Evolutionary conservation across 306 rosid genomes (phyloP).

Genomic region (Dryas drummondii): DNA sequence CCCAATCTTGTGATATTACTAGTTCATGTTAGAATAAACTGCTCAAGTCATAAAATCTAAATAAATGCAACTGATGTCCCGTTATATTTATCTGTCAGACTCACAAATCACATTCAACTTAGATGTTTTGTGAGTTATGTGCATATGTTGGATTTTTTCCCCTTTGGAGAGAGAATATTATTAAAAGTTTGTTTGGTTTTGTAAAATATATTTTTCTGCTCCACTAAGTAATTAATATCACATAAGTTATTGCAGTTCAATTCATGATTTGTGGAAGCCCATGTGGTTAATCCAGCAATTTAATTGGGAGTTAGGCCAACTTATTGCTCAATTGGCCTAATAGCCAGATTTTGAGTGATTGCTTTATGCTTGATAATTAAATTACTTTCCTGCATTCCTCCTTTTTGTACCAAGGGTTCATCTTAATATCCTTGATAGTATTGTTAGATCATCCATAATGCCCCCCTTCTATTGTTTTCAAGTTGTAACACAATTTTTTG

Average conservation of each 20-base stretch:
- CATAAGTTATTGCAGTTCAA: neutral
- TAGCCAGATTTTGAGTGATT: neutral
- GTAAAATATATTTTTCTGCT: neutral
- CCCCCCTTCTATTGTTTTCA: constrained; percentile 14
- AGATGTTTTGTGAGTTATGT: neutral
- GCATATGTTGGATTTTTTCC: neutral
- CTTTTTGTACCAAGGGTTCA: neutral
- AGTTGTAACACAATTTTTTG: constrained; percentile 25
- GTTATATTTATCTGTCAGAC: neutral
- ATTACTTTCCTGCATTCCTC: constrained; percentile 1
- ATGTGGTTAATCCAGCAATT: constrained; percentile 4
- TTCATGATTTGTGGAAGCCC: neutral
- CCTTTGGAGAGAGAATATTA: neutral
- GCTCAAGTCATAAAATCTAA: neutral
- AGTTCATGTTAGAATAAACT: neutral
- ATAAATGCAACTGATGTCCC: neutral
- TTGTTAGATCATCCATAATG: neutral
- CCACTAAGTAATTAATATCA: neutral
- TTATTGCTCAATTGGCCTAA: neutral
- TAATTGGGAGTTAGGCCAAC: neutral
- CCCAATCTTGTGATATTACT: neutral
- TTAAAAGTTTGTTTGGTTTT: neutral
- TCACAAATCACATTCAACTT: neutral
- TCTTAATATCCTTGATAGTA: neutral
- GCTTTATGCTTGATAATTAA: constrained; percentile 3